Evolutionary conservation across 495 filamentous ascomycete species (phyloP), one percentile per base, ranked within the genome.

Genomic region (Penicillium simplicissimum): DNA sequence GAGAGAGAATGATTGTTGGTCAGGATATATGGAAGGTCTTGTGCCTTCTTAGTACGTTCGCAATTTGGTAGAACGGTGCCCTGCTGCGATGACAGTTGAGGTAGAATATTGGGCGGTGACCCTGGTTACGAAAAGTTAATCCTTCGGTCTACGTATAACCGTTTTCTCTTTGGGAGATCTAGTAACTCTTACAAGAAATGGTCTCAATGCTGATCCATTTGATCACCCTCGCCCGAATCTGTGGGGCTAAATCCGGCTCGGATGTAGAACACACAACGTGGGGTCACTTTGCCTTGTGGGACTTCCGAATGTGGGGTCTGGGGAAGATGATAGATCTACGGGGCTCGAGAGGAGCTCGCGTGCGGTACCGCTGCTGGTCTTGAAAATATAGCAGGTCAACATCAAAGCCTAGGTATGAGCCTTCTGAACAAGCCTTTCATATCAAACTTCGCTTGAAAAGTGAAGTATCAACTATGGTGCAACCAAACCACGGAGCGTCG

Each of bases 401-500:
- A 45, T 45, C 23, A 23, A 45, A 45, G 42, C 0, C 8, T 45
- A n/a, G n/a, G n/a, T n/a, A 17, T 11, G 1, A 31, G 45, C 21
- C 23, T 31, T 13, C 10, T 28, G 14, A 23, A 49, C 5, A 14
- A 42, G 28, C 23, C 6, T 49, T 31, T 31, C 23, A n/a, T 13
- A 28, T 10, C 7, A 5, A 49, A 14, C 4, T n/a, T 49, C 9
- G 23, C 0, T 31, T 49, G 23, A n/a, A 13, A 28, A 49, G 28
- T 28, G 4, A 4, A 31, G 13, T 9, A 60, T 19, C 14, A 45
- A 23, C 15, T 14, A 60, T 60, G 58, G 21, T 38, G 17, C 33
- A 11, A 40, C 55, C 75, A 14, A 81, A 77, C 58, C 65, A 68
- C 6, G 80, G 80, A 25, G 61, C 63, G 15, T 76, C 78, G 0